These are phyloP conservation scores for Quercus variabilis DNA, from an alignment of 306 rosid genomes.

Conservation along the genomic window DNA sequence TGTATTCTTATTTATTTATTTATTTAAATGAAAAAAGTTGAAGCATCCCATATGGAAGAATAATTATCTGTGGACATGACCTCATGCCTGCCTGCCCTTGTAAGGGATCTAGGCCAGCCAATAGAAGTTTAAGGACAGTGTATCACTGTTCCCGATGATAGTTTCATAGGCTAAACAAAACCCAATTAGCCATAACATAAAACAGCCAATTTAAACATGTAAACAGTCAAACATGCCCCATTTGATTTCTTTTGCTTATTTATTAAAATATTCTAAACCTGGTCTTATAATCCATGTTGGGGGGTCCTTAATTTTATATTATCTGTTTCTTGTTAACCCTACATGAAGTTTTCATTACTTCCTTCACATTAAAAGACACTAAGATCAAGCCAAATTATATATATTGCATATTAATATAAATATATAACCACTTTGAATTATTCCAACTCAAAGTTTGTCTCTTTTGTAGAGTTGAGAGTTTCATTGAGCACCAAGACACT, in stretches of 20 bases:
- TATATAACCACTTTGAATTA: neutral
- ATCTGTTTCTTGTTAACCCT: constrained; percentile 25
- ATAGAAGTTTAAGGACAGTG: neutral
- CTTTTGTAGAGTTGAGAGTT: constrained; percentile 81
- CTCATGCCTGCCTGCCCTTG: constrained; percentile 14
- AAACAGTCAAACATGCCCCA: constrained; percentile 12
- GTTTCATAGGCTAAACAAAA: constrained; percentile 16
- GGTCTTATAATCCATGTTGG: constrained; percentile 7
- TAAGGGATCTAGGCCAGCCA: constrained; percentile 18
- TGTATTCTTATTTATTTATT: neutral
- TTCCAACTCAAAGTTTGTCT: constrained; percentile 1
- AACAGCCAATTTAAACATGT: neutral
- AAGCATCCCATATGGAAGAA: constrained; percentile 4
- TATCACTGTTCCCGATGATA: neutral
- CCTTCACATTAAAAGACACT: constrained; percentile 9
- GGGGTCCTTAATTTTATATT: constrained; percentile 17
- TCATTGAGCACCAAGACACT: constrained; percentile 95
- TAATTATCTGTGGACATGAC: neutral
- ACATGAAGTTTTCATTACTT: constrained; percentile 14
- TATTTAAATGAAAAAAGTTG: neutral
- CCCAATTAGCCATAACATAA: neutral
- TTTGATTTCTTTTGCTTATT: constrained; percentile 16
- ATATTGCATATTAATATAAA: neutral
- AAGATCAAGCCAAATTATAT: constrained; percentile 2
- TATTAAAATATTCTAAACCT: constrained; percentile 16